These are phyloP conservation scores for Diospyros kaki DNA, from an alignment of 148 eudicot species.

Conservation along the genomic window DNA sequence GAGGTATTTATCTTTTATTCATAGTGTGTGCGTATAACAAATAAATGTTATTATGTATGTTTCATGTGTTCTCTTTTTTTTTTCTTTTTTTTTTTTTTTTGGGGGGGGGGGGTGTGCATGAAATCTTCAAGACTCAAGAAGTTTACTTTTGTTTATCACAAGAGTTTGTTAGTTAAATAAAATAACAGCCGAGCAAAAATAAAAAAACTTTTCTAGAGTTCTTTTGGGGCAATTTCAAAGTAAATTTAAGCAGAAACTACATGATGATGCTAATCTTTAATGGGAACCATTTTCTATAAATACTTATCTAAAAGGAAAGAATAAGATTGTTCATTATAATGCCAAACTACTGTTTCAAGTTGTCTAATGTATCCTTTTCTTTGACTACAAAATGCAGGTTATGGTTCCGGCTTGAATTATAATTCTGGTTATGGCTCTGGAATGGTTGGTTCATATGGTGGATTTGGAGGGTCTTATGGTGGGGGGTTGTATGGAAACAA, in stretches of 20 bases:
- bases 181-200: no score
- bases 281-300: not conserved
- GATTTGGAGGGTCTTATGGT: conserved; percentile 48
- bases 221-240: not conserved
- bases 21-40: not conserved
- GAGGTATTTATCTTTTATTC: conserved; percentile 43
- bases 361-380: conserved; percentile 5
- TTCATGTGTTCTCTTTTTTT: not conserved
- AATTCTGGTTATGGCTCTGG: conserved; percentile 69
- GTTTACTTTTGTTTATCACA: not conserved
- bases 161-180: not conserved
- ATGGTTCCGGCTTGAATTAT: conserved; percentile 47
- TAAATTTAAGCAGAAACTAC: not conserved
- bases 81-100: not conserved
- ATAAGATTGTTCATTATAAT: not conserved
- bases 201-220: not conserved
- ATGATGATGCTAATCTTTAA: not conserved
- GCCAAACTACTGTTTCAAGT: conserved; percentile 3
- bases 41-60: not conserved
- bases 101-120: not conserved
- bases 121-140: conserved; percentile 5
- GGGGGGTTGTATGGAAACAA: conserved; percentile 57
- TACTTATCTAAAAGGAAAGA: no score
- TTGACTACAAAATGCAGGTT: conserved; percentile 48
- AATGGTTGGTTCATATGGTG: conserved; percentile 67